Evolutionary conservation across 2,329 filamentous ascomycete genomes (phyloP).

Genomic region (Ophiostoma fasciatum): DNA sequence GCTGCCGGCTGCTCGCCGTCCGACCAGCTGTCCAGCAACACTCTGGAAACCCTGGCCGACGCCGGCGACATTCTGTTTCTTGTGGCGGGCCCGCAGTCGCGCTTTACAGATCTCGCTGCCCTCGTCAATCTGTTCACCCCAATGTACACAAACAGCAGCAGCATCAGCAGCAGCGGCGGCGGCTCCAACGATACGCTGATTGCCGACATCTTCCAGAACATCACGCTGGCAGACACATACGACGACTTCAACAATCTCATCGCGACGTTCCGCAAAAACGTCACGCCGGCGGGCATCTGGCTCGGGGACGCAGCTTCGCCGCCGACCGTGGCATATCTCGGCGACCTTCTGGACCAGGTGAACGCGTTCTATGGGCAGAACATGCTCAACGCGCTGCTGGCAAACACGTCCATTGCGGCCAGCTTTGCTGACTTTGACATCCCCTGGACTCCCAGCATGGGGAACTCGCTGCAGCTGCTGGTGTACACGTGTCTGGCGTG

Average conservation of each 20-base stretch:
- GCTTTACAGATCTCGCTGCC: slow-evolving; percentile 18
- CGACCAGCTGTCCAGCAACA: slow-evolving; percentile 29
- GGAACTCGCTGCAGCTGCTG: slow-evolving; percentile 62
- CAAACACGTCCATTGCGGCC: slow-evolving; percentile 53
- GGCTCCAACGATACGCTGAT: slow-evolving; percentile 5
- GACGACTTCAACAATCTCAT: slow-evolving; percentile 56
- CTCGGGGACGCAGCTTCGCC: slow-evolving; percentile 44
- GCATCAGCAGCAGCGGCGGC: slow-evolving; percentile 1
- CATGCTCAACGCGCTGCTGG: slow-evolving; percentile 48
- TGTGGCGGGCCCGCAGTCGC: slow-evolving; percentile 29
- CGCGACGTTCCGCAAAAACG: slow-evolving; percentile 43
- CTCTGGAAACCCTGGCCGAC: slow-evolving; percentile 24
- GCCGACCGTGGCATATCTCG: slow-evolving; percentile 58
- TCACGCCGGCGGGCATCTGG: slow-evolving; percentile 71
- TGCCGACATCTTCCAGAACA: slow-evolving; percentile 11
- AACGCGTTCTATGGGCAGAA: slow-evolving; percentile 51
- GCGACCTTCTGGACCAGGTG: slow-evolving; percentile 40
- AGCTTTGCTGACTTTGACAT: slow-evolving; percentile 63
- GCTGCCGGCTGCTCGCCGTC: slow-evolving; percentile 36
- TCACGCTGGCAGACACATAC: slow-evolving; percentile 46
- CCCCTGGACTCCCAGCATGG: slow-evolving; percentile 53
- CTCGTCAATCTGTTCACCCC: slow-evolving; percentile 24
- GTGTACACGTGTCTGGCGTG: slow-evolving; percentile 72
- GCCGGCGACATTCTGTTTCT: slow-evolving; percentile 21
- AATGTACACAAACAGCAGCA: slow-evolving; percentile 18